A percentile compares a stretch with the other conserved stretches of the same genome.
Conservation (phyloP, 2,329 filamentous ascomycete genomes). For the Penicillium decumbens region DNA sequence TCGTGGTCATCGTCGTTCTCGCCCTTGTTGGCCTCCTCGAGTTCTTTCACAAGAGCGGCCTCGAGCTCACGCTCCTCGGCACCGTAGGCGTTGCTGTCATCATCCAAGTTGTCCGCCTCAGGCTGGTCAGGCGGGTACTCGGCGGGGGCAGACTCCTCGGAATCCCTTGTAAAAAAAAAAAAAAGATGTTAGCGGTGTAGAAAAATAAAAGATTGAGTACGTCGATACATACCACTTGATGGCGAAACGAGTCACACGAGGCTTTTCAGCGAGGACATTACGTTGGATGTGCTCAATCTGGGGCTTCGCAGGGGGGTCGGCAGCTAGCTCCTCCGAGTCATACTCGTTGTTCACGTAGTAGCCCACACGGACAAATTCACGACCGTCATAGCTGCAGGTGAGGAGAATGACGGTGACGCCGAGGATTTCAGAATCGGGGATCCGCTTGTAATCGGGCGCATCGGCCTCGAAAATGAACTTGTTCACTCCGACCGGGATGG, state of each 20-base stretch:
- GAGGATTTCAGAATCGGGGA: slow-evolving; percentile 90
- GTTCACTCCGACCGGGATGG: slow-evolving; percentile 96
- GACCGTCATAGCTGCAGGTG: slow-evolving; percentile 90
- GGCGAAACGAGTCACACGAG: slow-evolving; percentile 90
- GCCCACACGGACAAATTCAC: slow-evolving; percentile 95
- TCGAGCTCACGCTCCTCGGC: slow-evolving; percentile 79
- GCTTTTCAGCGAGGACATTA: slow-evolving; percentile 94
- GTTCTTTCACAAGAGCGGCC: slow-evolving; percentile 54
- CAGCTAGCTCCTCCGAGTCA: slow-evolving; percentile 80
- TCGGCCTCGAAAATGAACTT: slow-evolving; percentile 98
- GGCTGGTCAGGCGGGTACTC: slow-evolving; percentile 98
- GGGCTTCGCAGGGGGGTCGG: slow-evolving; percentile 86
- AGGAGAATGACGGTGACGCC: slow-evolving; percentile 96
- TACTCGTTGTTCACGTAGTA: slow-evolving; percentile 99
- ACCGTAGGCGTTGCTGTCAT: slow-evolving; percentile 81
- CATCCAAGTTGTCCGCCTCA: slow-evolving; percentile 79
- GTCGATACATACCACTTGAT: slow-evolving; percentile 77
- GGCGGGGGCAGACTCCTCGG: slow-evolving; percentile 90
- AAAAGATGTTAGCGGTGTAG: neutral
- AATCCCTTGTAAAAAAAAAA: slow-evolving; percentile 63
- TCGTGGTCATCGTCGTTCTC: slow-evolving; percentile 59
- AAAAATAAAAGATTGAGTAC: neutral
- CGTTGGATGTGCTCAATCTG: slow-evolving; percentile 86
- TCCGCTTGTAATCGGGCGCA: slow-evolving; percentile 80
- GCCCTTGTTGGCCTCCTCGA: slow-evolving; percentile 46